phyloP scores from a whole-genome alignment of 2,329 filamentous ascomycete species.

The Scytalidium lignicola region DNA sequence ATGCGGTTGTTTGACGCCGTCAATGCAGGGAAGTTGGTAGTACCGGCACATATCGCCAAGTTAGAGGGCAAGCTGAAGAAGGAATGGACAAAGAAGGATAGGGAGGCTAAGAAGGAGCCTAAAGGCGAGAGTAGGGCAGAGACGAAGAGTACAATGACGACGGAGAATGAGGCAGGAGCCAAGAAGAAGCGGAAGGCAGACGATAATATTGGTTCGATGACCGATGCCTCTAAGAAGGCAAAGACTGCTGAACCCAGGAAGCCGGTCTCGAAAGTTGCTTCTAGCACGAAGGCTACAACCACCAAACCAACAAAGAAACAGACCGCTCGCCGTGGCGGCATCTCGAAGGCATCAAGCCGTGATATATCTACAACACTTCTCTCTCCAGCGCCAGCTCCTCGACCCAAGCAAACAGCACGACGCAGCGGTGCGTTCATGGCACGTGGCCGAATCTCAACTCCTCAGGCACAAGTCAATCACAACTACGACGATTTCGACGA shows the following conservation, averaged over 20 bases:
- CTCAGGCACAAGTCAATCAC: conserved; percentile 9
- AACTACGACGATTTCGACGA: conserved; percentile 9
- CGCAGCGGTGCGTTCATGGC: conserved; percentile 19
- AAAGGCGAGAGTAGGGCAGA: background rate
- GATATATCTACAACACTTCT: background rate
- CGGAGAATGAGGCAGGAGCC: conserved; percentile 22
- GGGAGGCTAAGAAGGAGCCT: conserved; percentile 36
- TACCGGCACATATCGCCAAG: conserved; percentile 43
- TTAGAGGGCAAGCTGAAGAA: conserved; percentile 53
- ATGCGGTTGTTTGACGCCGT: conserved; percentile 54
- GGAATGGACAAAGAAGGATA: conserved; percentile 42
- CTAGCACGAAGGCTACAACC: background rate
- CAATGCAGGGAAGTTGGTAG: conserved; percentile 39
- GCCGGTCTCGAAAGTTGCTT: conserved; percentile 17
- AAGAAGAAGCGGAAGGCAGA: conserved; percentile 21
- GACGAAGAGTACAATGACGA: background rate
- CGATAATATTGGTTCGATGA: conserved; percentile 20
- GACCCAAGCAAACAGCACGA: conserved; percentile 21
- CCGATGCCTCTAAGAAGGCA: conserved; percentile 12
- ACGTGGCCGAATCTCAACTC: conserved; percentile 17
- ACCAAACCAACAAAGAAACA: conserved; percentile 9
- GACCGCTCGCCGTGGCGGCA: conserved; percentile 19
- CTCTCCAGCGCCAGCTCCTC: background rate
- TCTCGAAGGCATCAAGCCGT: conserved; percentile 13
- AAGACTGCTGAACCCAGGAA: conserved; percentile 4